These are phyloP conservation scores for Eutrema salsugineum DNA, from an alignment of 441 rosid species.

Conservation along the genomic window DNA sequence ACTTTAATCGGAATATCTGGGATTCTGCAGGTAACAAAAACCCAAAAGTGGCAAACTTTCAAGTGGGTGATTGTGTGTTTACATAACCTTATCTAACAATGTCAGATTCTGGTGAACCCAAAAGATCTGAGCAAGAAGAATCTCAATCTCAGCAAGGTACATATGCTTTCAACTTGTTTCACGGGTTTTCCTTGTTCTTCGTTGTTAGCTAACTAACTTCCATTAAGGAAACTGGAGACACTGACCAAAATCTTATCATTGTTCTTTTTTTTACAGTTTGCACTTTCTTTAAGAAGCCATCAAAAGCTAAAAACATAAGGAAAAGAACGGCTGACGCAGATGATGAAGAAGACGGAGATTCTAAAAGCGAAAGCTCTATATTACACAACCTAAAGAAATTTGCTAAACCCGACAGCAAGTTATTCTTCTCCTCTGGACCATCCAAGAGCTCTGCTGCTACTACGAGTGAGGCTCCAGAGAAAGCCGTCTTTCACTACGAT, in stretches of 20 bases:
- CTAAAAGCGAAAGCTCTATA: conserved; percentile 40
- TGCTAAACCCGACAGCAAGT: conserved; percentile 50
- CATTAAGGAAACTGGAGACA: background rate
- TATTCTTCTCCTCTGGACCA: conserved; percentile 69
- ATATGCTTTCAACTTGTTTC: background rate
- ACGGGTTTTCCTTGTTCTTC: background rate
- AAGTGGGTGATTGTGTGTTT: background rate
- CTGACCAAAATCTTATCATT: background rate
- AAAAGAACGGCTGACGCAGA: conserved; percentile 58
- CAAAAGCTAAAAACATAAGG: conserved; percentile 69
- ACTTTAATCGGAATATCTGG: background rate
- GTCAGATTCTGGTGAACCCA: conserved; percentile 49
- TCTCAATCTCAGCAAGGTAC: conserved; percentile 43
- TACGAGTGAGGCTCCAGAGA: conserved; percentile 31
- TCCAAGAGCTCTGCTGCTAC: conserved; percentile 37
- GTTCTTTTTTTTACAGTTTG: conserved; percentile 56
- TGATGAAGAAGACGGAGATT: conserved; percentile 66
- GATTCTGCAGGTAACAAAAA: background rate
- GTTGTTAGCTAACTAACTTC: background rate
- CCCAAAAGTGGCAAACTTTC: too few relatives aligned
- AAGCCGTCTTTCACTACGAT: conserved; percentile 62
- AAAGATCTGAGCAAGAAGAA: conserved; percentile 36
- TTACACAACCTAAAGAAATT: conserved; percentile 51
- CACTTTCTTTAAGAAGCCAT: conserved; percentile 75
- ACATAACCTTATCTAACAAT: conserved; percentile 11